These are phyloP conservation scores for Colletotrichum theobromicola DNA, from an alignment of 2,329 filamentous ascomycete species.

Conservation along the genomic window DNA sequence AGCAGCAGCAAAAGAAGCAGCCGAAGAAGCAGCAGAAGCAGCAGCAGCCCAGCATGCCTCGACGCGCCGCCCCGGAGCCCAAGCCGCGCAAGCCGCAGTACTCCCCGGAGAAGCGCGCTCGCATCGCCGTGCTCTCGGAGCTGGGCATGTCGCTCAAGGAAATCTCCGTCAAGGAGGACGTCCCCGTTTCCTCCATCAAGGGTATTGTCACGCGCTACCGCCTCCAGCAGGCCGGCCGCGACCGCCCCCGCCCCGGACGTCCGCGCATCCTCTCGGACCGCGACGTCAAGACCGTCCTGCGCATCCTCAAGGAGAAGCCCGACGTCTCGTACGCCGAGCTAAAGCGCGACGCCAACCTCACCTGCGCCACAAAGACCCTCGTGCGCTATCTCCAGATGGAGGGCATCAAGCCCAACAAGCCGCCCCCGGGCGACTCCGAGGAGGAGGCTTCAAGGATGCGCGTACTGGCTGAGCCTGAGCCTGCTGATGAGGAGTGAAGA, in stretches of 20 bases:
- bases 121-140: slow-evolving; percentile 20
- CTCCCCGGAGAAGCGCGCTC: slow-evolving; percentile 20
- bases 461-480: slow-evolving; percentile 8
- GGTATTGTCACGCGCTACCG: slow-evolving; percentile 21
- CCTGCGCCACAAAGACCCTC: slow-evolving; percentile 19
- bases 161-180: slow-evolving; percentile 21
- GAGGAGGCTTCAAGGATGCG: slow-evolving; percentile 16
- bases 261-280: slow-evolving; percentile 18
- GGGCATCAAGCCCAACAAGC: slow-evolving; percentile 21
- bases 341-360: slow-evolving; percentile 13
- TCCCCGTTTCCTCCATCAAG: slow-evolving; percentile 20
- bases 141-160: slow-evolving; percentile 22
- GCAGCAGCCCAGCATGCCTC: slow-evolving; percentile 3
- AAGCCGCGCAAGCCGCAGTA: slow-evolving; percentile 22
- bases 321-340: slow-evolving; percentile 14
- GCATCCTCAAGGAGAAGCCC: slow-evolving; percentile 21
- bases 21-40: no score
- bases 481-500: slow-evolving; percentile 1
- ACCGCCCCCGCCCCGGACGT: slow-evolving; percentile 15
- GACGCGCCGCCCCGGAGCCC: slow-evolving; percentile 17
- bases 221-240: slow-evolving; percentile 20
- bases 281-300: slow-evolving; percentile 19
- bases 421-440: slow-evolving; percentile 17
- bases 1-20: background rate
- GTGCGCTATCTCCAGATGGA: slow-evolving; percentile 20